A percentile compares a stretch with the other conserved stretches of the same genome.
Conservation (phyloP, 2,329 filamentous ascomycete species). For the Teratosphaeriaceae sp. region DNA sequence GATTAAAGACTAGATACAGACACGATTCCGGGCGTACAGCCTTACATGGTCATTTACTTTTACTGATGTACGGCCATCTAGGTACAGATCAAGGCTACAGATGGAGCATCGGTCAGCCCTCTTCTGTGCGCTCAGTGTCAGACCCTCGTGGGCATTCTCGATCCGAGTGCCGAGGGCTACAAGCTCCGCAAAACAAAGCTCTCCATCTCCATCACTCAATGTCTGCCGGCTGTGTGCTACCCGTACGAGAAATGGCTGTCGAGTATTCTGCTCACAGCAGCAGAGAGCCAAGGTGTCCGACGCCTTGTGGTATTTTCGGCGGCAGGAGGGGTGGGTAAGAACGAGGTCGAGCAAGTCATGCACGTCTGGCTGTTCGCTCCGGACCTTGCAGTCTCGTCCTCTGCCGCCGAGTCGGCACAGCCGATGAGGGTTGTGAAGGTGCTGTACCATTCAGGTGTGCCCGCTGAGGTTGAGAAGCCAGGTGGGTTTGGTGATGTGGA, state of each 20-base stretch:
- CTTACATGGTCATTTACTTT: not conserved
- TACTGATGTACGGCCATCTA: too few relatives aligned
- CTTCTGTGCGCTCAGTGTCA: constrained; percentile 36
- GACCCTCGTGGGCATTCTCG: constrained; percentile 32
- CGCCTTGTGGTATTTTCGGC: constrained; percentile 50
- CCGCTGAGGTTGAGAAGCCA: constrained; percentile 10
- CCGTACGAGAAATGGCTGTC: constrained; percentile 40
- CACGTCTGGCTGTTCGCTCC: constrained; percentile 55
- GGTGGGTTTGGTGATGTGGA: constrained; percentile 15
- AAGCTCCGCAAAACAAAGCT: constrained; percentile 25
- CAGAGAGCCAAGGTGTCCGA: constrained; percentile 50
- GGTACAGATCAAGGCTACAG: too few relatives aligned
- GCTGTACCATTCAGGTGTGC: constrained; percentile 37
- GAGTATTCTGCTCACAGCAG: constrained; percentile 49
- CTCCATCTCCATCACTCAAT: constrained; percentile 10
- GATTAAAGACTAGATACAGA: constrained; percentile 30
- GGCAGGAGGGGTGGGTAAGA: not conserved
- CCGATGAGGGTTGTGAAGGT: constrained; percentile 51
- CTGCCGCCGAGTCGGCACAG: constrained; percentile 23
- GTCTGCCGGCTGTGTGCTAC: constrained; percentile 10
- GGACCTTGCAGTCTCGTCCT: constrained; percentile 50
- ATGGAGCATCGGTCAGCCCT: not conserved
- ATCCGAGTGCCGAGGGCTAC: constrained; percentile 39
- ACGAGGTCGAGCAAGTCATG: constrained; percentile 3
- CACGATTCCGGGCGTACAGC: not conserved